Percentiles rank a stretch among this genome's conserved stretches.
These are phyloP conservation scores for Gardenia jasminoides DNA, from an alignment of 257 asterid species.

Conservation along the genomic window DNA sequence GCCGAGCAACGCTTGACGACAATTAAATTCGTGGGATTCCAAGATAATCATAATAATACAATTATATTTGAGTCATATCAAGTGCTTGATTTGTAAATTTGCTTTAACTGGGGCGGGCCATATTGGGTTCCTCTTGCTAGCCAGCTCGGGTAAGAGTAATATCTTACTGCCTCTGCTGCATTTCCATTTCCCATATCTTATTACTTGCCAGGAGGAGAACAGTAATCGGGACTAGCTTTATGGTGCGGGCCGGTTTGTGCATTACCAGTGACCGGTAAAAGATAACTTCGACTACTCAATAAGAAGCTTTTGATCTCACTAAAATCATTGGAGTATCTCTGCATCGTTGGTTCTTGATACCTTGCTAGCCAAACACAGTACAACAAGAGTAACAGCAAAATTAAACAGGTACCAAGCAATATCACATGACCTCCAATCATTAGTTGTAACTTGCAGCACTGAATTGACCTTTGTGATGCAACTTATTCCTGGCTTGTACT, in stretches of 20 bases:
- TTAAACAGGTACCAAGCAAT: not conserved
- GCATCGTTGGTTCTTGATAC: not conserved
- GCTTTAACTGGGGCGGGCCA: conserved; percentile 9
- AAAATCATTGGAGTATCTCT: not conserved
- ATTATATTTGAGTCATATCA: not conserved
- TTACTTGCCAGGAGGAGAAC: not conserved
- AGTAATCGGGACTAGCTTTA: not conserved
- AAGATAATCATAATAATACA: not conserved
- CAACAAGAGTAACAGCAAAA: not conserved
- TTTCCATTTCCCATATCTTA: not conserved
- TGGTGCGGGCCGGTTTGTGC: not conserved
- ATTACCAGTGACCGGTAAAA: not conserved
- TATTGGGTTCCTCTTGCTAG: not conserved
- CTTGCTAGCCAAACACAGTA: not conserved
- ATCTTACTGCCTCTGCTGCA: not conserved
- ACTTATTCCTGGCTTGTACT: not conserved
- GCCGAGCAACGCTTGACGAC: not conserved
- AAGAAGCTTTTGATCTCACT: not conserved
- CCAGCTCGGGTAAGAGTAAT: not conserved
- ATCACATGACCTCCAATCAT: not conserved
- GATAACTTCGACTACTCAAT: not conserved
- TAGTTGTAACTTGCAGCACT: not conserved
- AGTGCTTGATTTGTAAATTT: not conserved
- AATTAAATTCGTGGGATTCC: conserved; percentile 6
- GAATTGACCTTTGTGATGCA: not conserved